A percentile compares a stretch with the other conserved stretches of the same genome.
phyloP scores from a whole-genome alignment of 768 basidiomycete species.

The Phlebiopsis flavidoalba region DNA sequence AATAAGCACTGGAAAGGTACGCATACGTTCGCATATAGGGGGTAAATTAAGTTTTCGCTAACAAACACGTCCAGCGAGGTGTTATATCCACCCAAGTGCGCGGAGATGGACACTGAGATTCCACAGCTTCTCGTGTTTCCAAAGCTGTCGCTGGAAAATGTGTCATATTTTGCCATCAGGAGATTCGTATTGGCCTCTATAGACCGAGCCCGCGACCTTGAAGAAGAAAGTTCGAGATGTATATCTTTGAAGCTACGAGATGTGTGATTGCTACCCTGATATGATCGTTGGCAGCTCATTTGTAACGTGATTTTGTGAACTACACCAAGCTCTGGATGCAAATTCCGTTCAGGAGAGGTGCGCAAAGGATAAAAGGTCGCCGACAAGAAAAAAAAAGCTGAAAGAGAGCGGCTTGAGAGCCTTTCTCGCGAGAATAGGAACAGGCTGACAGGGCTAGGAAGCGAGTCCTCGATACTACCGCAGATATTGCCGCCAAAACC shows the following conservation, averaged over 20 bases:
- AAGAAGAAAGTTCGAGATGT: constrained; percentile 99
- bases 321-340: constrained; percentile 96
- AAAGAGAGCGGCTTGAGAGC: constrained; percentile 79
- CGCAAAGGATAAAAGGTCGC: constrained; percentile 88
- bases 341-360: constrained; percentile 84
- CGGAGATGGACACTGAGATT: constrained; percentile 93
- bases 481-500: constrained; percentile 63
- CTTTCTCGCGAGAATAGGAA: constrained; percentile 76
- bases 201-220: constrained; percentile 80
- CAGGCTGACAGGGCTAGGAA: constrained; percentile 80
- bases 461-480: constrained; percentile 57
- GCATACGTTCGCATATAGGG: background rate
- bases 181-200: constrained; percentile 96
- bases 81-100: constrained; percentile 96
- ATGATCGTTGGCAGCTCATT: background rate
- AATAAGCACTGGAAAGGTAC: constrained; percentile 76
- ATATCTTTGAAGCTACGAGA: constrained; percentile 98
- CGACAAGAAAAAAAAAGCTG: constrained; percentile 92
- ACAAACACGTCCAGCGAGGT: constrained; percentile 49
- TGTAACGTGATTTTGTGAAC: constrained; percentile 43
- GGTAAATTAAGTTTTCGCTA: background rate
- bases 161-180: constrained; percentile 99
- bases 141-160: constrained; percentile 94
- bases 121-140: constrained; percentile 88
- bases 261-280: constrained; percentile 36